Evolutionary conservation across 768 basidiomycete genomes (phyloP).

Genomic region (Phanerochaete carnosa): DNA sequence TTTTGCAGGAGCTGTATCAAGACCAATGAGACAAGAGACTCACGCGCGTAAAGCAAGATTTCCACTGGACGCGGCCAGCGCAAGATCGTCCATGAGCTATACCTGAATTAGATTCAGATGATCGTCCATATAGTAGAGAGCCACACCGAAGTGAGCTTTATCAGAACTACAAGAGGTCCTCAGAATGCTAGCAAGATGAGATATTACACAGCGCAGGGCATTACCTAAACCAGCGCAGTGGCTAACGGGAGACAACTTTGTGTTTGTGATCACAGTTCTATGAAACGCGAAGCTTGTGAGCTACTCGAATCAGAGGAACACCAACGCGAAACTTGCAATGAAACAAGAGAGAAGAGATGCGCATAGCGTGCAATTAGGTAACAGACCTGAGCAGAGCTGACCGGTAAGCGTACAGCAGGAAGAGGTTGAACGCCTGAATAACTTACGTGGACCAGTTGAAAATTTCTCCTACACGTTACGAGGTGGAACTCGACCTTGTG

Average conservation of each 20-base stretch:
- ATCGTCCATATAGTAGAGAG: background rate
- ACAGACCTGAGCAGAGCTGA: background rate
- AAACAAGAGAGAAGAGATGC: constrained; percentile 2
- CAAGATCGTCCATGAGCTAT: constrained; percentile 4
- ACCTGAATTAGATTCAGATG: background rate
- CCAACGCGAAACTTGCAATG: constrained; percentile 1
- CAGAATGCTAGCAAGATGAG: background rate
- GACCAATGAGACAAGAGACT: background rate
- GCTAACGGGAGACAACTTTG: background rate
- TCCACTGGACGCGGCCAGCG: background rate
- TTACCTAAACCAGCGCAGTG: background rate
- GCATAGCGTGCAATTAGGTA: constrained; percentile 11
- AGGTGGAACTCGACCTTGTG: constrained; percentile 8
- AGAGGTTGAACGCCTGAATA: too few relatives aligned
- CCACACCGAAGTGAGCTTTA: background rate
- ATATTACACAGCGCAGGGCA: background rate
- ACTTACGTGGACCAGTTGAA: constrained; percentile 3
- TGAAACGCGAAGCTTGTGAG: background rate
- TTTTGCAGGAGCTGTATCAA: background rate
- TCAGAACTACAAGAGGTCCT: background rate
- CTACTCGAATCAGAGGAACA: too few relatives aligned
- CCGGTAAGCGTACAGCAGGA: background rate
- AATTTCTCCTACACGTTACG: constrained; percentile 3
- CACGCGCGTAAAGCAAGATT: background rate
- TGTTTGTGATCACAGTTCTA: background rate